Conservation (phyloP, 2,329 filamentous ascomycete genomes). For the Colletotrichum tropicicola region DNA sequence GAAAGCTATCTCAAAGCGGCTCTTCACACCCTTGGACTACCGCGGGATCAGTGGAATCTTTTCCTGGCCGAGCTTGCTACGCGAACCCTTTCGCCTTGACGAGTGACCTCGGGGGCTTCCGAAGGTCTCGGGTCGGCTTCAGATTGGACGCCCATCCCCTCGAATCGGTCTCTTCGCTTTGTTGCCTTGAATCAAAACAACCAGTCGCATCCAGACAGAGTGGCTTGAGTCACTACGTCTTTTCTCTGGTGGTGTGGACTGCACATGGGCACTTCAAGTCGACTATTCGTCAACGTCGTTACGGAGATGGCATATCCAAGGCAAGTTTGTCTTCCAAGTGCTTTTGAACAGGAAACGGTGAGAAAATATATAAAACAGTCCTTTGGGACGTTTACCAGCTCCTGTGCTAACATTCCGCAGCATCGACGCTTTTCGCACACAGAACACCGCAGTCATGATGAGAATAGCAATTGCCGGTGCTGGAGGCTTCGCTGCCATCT, state of each 20-base stretch:
- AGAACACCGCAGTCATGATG: conserved; percentile 47
- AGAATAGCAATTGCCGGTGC: conserved; percentile 59
- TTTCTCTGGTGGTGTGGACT: conserved; percentile 4
- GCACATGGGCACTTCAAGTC: background rate
- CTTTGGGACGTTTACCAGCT: background rate
- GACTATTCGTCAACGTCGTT: background rate
- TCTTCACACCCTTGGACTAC: background rate
- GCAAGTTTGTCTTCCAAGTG: background rate
- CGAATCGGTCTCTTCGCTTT: background rate
- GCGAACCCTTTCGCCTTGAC: background rate
- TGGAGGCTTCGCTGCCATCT: conserved; percentile 53
- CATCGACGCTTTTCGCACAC: background rate
- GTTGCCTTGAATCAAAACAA: conserved; percentile 2
- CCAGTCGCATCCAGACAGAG: background rate
- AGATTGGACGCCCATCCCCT: background rate
- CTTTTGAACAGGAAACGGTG: background rate
- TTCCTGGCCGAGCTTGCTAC: background rate
- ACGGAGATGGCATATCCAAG: background rate
- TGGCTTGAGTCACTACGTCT: conserved; percentile 8
- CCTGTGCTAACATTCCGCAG: background rate
- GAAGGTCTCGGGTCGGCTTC: background rate
- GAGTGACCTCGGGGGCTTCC: background rate
- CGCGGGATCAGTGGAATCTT: background rate
- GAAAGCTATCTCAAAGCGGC: background rate
- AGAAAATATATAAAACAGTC: background rate